These are phyloP conservation scores for Phalaenopsis equestris DNA, from an alignment of 106 monocot species.

Conservation along the genomic window DNA sequence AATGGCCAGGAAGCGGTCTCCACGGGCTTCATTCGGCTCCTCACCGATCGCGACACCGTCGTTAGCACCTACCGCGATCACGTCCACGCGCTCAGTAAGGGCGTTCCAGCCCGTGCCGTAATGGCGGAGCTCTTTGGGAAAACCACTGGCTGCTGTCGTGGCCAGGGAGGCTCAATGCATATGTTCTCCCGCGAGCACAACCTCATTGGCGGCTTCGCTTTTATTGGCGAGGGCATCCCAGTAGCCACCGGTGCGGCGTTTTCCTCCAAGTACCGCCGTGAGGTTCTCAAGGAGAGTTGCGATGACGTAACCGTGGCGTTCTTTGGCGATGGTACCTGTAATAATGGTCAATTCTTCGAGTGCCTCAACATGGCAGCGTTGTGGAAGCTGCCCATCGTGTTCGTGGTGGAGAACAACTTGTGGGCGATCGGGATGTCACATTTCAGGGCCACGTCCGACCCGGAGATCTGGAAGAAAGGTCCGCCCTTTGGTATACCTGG, in stretches of 20 bases:
- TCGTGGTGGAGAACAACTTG: conserved; percentile 96
- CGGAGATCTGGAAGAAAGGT: conserved; percentile 95
- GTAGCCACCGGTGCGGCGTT: conserved; percentile 93
- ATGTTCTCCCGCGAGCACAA: conserved; percentile 86
- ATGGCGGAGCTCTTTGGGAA: conserved; percentile 99
- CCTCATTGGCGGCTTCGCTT: conserved; percentile 87
- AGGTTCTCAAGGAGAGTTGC: conserved; percentile 57
- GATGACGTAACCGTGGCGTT: conserved; percentile 64
- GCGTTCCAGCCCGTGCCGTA: conserved; percentile 67
- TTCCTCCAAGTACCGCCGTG: conserved; percentile 62
- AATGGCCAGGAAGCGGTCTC: conserved; percentile 98
- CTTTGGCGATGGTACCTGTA: conserved; percentile 95
- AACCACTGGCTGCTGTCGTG: conserved; percentile 97
- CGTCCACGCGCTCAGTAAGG: conserved; percentile 92
- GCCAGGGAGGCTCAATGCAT: conserved; percentile 99
- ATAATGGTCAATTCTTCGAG: conserved; percentile 99
- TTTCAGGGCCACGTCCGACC: conserved; percentile 76
- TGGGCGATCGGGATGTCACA: conserved; percentile 99
- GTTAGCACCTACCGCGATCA: conserved; percentile 96
- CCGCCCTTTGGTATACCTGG: conserved; percentile 91
- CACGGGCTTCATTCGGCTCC: conserved; percentile 85
- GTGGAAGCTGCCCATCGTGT: conserved; percentile 98
- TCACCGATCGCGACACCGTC: conserved; percentile 49
- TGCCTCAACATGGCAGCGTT: conserved; percentile 95
- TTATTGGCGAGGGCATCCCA: conserved; percentile 97